A percentile compares a stretch with the other conserved stretches of the same genome.
phyloP scores from a whole-genome alignment of 768 basidiomycete genomes.

The Lentinus brumalis region DNA sequence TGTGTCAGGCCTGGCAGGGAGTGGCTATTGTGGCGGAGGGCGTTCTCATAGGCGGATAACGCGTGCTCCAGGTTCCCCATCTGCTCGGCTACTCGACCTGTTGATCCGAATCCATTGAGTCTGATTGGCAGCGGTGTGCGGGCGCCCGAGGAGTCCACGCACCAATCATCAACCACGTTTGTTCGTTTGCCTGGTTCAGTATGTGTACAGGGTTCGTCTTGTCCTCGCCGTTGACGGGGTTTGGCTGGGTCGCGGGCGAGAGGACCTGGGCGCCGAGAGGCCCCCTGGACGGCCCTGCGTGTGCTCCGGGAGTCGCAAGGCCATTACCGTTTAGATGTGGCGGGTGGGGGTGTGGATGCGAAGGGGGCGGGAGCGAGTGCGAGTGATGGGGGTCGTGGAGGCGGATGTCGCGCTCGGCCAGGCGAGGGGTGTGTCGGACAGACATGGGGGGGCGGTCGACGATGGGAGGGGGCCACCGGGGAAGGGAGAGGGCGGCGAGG shows the following conservation, averaged over 20 bases:
- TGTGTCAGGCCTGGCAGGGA: constrained; percentile 90
- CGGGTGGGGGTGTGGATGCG: constrained; percentile 38
- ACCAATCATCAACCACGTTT: constrained; percentile 96
- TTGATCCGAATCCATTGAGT: constrained; percentile 33
- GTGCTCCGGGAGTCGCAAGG: constrained; percentile 46
- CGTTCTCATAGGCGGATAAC: constrained; percentile 90
- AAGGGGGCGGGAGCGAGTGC: constrained; percentile 47
- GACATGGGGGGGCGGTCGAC: constrained; percentile 45
- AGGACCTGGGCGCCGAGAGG: constrained; percentile 22
- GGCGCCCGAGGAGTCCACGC: constrained; percentile 26
- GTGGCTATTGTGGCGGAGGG: constrained; percentile 91
- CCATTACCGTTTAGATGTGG: constrained; percentile 58
- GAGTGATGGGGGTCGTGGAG: constrained; percentile 59
- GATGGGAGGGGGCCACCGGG: constrained; percentile 24
- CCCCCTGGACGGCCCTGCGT: constrained; percentile 33
- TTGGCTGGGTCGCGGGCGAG: constrained; percentile 36
- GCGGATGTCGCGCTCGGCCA: constrained; percentile 60
- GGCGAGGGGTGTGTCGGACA: constrained; percentile 61
- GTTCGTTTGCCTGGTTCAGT: constrained; percentile 84
- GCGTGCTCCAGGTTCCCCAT: constrained; percentile 95
- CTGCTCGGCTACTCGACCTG: constrained; percentile 93
- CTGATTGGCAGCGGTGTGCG: constrained; percentile 18
- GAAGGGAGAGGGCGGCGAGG: constrained; percentile 30
- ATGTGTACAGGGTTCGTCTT: constrained; percentile 62
- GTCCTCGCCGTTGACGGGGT: constrained; percentile 39